Evolutionary conservation across 129 eudicot species (phyloP).

Genomic region (Apium graveolens): DNA sequence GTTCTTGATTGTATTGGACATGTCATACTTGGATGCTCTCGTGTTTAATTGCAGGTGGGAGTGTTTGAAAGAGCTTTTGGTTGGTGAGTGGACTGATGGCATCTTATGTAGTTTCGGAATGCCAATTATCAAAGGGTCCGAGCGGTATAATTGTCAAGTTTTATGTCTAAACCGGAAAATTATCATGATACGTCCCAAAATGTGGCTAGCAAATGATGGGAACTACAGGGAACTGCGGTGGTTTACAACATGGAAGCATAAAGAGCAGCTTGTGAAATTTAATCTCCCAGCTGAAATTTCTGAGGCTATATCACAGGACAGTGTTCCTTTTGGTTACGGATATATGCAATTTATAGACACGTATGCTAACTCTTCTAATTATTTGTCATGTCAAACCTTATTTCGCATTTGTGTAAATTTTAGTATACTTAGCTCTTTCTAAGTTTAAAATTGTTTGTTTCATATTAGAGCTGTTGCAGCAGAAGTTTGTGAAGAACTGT

Average conservation of each 20-base stretch:
- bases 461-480: slow-evolving; percentile 85
- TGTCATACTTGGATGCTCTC: not conserved
- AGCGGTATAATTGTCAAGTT: slow-evolving; percentile 91
- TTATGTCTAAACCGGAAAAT: slow-evolving; percentile 78
- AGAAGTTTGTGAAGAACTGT: slow-evolving; percentile 93
- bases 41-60: slow-evolving; percentile 67
- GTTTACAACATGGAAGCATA: slow-evolving; percentile 93
- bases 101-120: slow-evolving; percentile 88
- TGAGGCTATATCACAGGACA: slow-evolving; percentile 55
- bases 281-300: slow-evolving; percentile 63
- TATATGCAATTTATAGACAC: slow-evolving; percentile 74
- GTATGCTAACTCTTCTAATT: slow-evolving; percentile 30
- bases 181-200: slow-evolving; percentile 79
- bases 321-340: slow-evolving; percentile 89
- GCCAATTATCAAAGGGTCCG: slow-evolving; percentile 89
- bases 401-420: not conserved
- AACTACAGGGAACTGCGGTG: slow-evolving; percentile 94
- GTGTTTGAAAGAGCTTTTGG: slow-evolving; percentile 66
- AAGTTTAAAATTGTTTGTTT: slow-evolving; percentile 6
- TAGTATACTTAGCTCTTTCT: not conserved
- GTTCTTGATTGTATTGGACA: not conserved
- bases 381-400: not conserved
- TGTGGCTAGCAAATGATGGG: slow-evolving; percentile 98
- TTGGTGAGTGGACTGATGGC: slow-evolving; percentile 87
- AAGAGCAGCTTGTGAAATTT: slow-evolving; percentile 61